phyloP scores from a whole-genome alignment of 2,329 filamentous ascomycete species.

The Botryotinia convoluta region DNA sequence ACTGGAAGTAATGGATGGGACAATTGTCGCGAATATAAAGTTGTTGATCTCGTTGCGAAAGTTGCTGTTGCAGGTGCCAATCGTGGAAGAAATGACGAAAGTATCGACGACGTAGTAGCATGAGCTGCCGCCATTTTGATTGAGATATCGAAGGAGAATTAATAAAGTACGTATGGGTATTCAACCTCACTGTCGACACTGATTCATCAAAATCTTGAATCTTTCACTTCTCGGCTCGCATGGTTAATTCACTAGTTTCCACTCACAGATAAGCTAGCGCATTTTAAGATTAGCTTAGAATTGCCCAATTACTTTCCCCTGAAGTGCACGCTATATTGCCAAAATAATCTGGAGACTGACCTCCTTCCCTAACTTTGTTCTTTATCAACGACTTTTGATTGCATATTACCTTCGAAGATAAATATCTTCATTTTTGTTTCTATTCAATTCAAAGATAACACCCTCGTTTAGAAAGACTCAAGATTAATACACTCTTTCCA shows the following conservation, averaged over 20 bases:
- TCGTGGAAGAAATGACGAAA: slow-evolving; percentile 55
- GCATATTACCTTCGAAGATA: slow-evolving; percentile 14
- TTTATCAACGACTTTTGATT: slow-evolving; percentile 21
- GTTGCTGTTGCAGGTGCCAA: slow-evolving; percentile 46
- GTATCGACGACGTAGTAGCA: slow-evolving; percentile 42
- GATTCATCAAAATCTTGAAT: slow-evolving; percentile 12
- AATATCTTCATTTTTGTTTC: slow-evolving; percentile 16
- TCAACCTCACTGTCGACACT: neutral
- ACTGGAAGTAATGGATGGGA: slow-evolving; percentile 51
- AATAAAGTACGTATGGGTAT: neutral
- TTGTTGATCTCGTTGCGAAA: slow-evolving; percentile 45
- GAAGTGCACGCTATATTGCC: slow-evolving; percentile 19
- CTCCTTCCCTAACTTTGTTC: slow-evolving; percentile 23
- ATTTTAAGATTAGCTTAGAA: slow-evolving; percentile 16
- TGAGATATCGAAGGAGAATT: neutral
- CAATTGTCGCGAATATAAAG: slow-evolving; percentile 47
- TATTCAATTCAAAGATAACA: slow-evolving; percentile 1
- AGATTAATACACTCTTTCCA: slow-evolving; percentile 19
- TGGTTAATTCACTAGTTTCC: slow-evolving; percentile 7
- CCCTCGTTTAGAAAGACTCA: slow-evolving; percentile 17
- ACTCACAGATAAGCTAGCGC: slow-evolving; percentile 14
- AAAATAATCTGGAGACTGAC: slow-evolving; percentile 21
- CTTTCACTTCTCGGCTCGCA: slow-evolving; percentile 6
- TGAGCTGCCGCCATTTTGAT: slow-evolving; percentile 47
- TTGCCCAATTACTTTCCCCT: slow-evolving; percentile 20